Evolutionary conservation across 1,284 basidiomycete genomes (phyloP).

Genomic region (Puccinia novopanici): DNA sequence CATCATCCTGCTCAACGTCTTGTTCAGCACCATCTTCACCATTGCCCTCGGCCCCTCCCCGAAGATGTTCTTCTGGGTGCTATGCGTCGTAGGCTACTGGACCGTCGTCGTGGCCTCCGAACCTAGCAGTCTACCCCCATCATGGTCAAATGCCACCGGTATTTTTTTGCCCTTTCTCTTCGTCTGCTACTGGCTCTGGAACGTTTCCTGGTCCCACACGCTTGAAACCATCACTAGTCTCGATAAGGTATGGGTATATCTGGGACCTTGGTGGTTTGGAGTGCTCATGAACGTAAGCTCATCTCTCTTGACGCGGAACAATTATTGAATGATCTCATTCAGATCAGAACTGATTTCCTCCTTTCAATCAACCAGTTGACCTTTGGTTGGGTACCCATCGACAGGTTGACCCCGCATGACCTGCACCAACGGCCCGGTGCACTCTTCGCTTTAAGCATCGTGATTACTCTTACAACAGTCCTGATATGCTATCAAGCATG

Average conservation of each 20-base stretch:
- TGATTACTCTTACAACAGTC: background rate
- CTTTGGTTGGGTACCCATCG: conserved; percentile 25
- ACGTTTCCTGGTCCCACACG: conserved; percentile 52
- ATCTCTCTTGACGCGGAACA: background rate
- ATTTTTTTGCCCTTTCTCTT: conserved; percentile 58
- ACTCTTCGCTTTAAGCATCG: background rate
- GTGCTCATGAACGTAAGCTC: conserved; percentile 54
- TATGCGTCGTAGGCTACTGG: conserved; percentile 48
- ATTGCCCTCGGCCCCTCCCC: conserved; percentile 1
- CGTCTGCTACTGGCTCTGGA: conserved; percentile 57
- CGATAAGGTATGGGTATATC: conserved; percentile 55
- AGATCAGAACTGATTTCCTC: conserved; percentile 5
- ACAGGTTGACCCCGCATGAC: conserved; percentile 35
- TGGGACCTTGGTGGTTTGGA: conserved; percentile 58
- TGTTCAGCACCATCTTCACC: conserved; percentile 9
- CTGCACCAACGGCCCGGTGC: conserved; percentile 31
- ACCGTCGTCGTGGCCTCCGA: conserved; percentile 24
- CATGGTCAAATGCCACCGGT: conserved; percentile 56
- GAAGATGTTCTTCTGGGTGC: conserved; percentile 27
- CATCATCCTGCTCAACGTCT: conserved; percentile 55
- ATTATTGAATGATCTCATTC: too few relatives aligned
- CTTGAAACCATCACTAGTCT: conserved; percentile 51
- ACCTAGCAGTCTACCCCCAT: conserved; percentile 53
- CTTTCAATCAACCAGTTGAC: conserved; percentile 10
- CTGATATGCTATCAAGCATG: conserved; percentile 12